Evolutionary conservation across 257 asterid species (phyloP).

Genomic region (Phtheirospermum japonicum): DNA sequence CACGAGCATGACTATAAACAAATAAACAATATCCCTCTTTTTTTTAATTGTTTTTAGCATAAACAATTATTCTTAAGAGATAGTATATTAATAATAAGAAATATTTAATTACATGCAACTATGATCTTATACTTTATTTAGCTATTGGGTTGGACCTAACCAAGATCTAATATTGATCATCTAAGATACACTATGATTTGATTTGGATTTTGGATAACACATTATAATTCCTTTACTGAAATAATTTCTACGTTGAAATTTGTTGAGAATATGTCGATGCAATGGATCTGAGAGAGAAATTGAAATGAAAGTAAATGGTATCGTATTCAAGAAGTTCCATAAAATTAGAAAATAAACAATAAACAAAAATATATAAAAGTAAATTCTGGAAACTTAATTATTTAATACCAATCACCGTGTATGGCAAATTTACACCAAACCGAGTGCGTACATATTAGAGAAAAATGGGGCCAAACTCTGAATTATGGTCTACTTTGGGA

Average conservation of each 20-base stretch:
- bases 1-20: background rate
- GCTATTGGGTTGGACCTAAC: too few species aligned
- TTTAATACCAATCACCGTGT: too few species aligned
- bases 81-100: background rate
- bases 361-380: too few species aligned
- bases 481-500: too few species aligned
- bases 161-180: too few species aligned
- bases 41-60: too few species aligned
- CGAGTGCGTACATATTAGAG: too few species aligned
- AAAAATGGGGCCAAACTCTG: too few species aligned
- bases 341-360: too few species aligned
- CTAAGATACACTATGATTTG: constrained; percentile 1
- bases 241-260: background rate
- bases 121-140: background rate
- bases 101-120: background rate
- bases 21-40: too few species aligned
- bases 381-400: too few species aligned
- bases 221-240: background rate
- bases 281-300: background rate
- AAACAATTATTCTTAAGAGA: background rate
- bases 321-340: background rate
- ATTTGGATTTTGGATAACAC: background rate
- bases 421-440: too few species aligned
- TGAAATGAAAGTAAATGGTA: background rate
- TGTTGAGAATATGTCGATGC: background rate